Conservation (phyloP, 768 basidiomycete species). For the Termitomyces sp. region DNA sequence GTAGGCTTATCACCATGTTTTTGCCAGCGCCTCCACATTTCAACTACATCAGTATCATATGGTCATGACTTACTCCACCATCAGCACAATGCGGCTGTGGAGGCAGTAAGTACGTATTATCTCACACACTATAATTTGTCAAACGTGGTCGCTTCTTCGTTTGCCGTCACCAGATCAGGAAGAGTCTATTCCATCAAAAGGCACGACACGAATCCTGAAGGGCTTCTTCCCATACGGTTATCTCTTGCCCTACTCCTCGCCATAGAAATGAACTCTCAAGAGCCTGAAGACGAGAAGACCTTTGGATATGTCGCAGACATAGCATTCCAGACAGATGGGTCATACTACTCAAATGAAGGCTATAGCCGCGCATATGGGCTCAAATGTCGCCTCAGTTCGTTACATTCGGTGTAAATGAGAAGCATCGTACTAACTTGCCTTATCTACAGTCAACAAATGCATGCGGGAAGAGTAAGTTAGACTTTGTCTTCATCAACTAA, state of each 20-base stretch:
- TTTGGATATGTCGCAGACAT: not conserved
- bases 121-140: too few species aligned
- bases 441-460: conserved; percentile 33
- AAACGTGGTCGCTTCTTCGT: too few species aligned
- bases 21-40: too few species aligned
- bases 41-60: too few species aligned
- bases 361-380: conserved; percentile 14
- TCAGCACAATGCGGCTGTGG: too few species aligned
- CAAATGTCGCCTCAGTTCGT: conserved; percentile 18
- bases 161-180: too few species aligned
- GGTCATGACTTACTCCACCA: too few species aligned
- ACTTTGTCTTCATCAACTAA: not conserved
- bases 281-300: not conserved
- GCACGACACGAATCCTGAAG: not conserved
- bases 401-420: not conserved
- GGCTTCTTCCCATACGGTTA: not conserved
- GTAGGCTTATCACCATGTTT: too few species aligned
- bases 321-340: not conserved
- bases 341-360: conserved; percentile 3
- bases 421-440: not conserved
- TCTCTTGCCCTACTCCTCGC: not conserved
- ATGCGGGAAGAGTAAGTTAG: conserved; percentile 36
- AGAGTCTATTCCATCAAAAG: too few species aligned
- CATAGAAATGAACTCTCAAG: not conserved
- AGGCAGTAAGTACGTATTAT: too few species aligned